Evolutionary conservation across 2,329 filamentous ascomycete genomes (phyloP).

Genomic region (Chaetoscypha palmicola): DNA sequence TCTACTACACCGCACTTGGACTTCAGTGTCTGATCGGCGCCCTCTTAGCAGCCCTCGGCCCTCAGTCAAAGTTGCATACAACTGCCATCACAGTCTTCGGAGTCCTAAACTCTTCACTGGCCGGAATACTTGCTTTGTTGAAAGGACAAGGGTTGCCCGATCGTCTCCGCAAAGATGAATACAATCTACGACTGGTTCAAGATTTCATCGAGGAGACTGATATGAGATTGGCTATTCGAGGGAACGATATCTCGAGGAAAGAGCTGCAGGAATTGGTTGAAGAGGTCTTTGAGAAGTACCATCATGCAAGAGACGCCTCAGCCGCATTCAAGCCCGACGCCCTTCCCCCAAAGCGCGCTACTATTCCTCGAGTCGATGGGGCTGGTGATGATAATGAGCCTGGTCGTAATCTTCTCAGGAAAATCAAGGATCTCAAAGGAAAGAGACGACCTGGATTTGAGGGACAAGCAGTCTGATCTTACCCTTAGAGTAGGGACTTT

Average conservation of each 20-base stretch:
- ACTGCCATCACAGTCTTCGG: conserved; percentile 50
- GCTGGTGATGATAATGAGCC: too few relatives aligned
- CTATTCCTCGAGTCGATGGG: neutral
- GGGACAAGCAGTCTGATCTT: too few relatives aligned
- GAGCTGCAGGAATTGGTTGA: conserved; percentile 22
- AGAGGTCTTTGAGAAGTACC: conserved; percentile 24
- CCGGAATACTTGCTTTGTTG: conserved; percentile 51
- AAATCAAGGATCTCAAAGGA: neutral
- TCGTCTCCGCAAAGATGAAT: conserved; percentile 39
- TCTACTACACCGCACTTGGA: conserved; percentile 39
- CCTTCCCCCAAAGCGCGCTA: conserved; percentile 9
- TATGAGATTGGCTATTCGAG: conserved; percentile 34
- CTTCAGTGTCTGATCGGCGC: conserved; percentile 43
- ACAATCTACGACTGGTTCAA: conserved; percentile 40
- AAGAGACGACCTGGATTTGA: neutral
- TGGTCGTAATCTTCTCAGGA: neutral
- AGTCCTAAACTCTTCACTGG: conserved; percentile 55
- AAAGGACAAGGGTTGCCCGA: conserved; percentile 46
- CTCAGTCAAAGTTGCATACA: conserved; percentile 41
- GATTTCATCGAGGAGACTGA: conserved; percentile 50
- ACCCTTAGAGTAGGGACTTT: too few relatives aligned
- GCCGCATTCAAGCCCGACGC: conserved; percentile 24
- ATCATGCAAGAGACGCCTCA: conserved; percentile 23
- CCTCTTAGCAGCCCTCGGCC: conserved; percentile 40
- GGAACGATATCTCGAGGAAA: conserved; percentile 12